phyloP scores from a whole-genome alignment of 345 rosid genomes.

The Eucalyptus cloeziana region DNA sequence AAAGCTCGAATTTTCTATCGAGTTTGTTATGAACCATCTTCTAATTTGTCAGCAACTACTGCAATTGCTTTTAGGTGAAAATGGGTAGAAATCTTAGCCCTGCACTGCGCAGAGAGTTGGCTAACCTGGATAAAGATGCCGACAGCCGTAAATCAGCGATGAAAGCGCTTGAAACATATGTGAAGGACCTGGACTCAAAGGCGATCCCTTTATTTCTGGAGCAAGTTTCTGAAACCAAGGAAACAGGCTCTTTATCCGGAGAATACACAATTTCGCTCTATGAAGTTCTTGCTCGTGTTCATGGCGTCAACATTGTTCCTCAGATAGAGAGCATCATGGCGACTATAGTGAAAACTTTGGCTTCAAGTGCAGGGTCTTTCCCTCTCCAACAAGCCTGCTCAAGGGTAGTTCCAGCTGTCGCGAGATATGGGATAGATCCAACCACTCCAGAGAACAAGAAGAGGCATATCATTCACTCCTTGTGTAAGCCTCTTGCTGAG shows the following conservation, averaged over 20 bases:
- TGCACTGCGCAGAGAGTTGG: slow-evolving; percentile 51
- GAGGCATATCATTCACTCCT: slow-evolving; percentile 59
- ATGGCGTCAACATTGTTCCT: slow-evolving; percentile 86
- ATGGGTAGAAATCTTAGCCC: slow-evolving; percentile 45
- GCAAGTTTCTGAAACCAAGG: slow-evolving; percentile 85
- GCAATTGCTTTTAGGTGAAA: neutral
- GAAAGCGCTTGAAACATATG: slow-evolving; percentile 70
- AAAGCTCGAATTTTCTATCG: neutral
- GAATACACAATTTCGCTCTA: slow-evolving; percentile 89
- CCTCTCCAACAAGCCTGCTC: slow-evolving; percentile 98
- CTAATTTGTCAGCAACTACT: neutral
- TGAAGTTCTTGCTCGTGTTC: slow-evolving; percentile 92
- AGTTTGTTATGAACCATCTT: neutral
- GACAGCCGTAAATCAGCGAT: slow-evolving; percentile 70
- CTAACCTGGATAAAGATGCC: slow-evolving; percentile 80
- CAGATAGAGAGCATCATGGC: slow-evolving; percentile 85
- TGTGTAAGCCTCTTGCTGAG: slow-evolving; percentile 76
- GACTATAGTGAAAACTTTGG: slow-evolving; percentile 69
- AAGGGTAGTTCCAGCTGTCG: slow-evolving; percentile 85
- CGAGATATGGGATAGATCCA: slow-evolving; percentile 81
- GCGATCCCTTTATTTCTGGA: slow-evolving; percentile 79
- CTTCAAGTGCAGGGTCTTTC: slow-evolving; percentile 88
- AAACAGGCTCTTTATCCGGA: slow-evolving; percentile 68
- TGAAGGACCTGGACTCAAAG: slow-evolving; percentile 73
- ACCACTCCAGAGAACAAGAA: slow-evolving; percentile 63